These are phyloP conservation scores for Sporothrix dimorphospora DNA, from an alignment of 2,329 filamentous ascomycete species.

Conservation along the genomic window DNA sequence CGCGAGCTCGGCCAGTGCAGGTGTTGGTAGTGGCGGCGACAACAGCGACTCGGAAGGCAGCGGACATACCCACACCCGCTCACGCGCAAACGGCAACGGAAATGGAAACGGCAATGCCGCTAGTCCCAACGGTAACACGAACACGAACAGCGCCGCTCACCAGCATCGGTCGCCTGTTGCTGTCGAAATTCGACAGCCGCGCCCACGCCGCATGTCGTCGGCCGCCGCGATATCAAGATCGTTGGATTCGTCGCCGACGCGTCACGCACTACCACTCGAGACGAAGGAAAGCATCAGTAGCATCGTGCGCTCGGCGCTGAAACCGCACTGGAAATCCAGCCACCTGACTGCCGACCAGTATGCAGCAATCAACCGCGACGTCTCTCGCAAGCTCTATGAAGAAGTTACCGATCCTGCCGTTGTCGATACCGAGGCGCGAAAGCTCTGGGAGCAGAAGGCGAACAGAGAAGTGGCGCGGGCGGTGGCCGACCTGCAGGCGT, in stretches of 20 bases:
- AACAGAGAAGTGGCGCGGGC: constrained; percentile 77
- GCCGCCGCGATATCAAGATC: constrained; percentile 51
- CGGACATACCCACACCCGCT: constrained; percentile 8
- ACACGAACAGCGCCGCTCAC: constrained; percentile 17
- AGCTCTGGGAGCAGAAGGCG: constrained; percentile 75
- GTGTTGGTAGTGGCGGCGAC: constrained; percentile 41
- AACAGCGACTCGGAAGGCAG: constrained; percentile 45
- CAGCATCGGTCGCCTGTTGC: constrained; percentile 39
- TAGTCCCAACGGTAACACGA: constrained; percentile 43
- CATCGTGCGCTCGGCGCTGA: constrained; percentile 81
- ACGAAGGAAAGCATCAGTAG: constrained; percentile 87
- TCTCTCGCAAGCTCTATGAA: constrained; percentile 87
- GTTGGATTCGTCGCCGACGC: constrained; percentile 69
- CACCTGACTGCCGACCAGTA: constrained; percentile 87
- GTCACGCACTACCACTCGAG: constrained; percentile 69
- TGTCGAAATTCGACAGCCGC: constrained; percentile 57
- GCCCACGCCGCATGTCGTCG: constrained; percentile 51
- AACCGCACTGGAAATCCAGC: constrained; percentile 79
- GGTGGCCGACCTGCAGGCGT: constrained; percentile 60
- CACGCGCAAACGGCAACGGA: constrained; percentile 36
- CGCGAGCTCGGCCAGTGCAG: constrained; percentile 20
- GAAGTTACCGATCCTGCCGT: constrained; percentile 58
- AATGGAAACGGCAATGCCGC: constrained; percentile 8
- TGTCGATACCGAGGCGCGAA: constrained; percentile 67
- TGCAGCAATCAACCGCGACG: constrained; percentile 84